phyloP scores from a whole-genome alignment of 2,329 filamentous ascomycete species.

The Dothideomycetes sp. region DNA sequence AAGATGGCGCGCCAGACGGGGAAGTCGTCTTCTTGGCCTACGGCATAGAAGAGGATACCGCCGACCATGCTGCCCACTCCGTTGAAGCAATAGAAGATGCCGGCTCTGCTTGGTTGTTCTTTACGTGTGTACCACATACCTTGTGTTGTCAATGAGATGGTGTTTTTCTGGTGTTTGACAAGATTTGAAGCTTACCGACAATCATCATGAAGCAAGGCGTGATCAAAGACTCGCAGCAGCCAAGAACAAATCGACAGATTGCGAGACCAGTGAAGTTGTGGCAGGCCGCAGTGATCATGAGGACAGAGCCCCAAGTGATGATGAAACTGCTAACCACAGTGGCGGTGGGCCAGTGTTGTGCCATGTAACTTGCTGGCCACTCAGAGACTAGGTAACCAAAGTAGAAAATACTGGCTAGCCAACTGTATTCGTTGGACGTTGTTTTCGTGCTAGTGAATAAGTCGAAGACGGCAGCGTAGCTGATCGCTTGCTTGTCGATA shows the following conservation, averaged over 20 bases:
- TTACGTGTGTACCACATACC: constrained; percentile 56
- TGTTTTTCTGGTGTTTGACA: background rate
- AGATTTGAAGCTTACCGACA: constrained; percentile 26
- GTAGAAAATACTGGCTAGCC: constrained; percentile 47
- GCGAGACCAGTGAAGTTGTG: constrained; percentile 49
- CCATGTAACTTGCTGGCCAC: constrained; percentile 16
- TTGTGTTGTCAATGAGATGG: background rate
- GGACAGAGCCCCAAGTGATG: constrained; percentile 48
- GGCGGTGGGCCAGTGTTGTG: constrained; percentile 23
- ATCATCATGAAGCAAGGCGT: constrained; percentile 59
- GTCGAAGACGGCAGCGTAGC: constrained; percentile 46
- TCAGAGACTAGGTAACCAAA: constrained; percentile 28
- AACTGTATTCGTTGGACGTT: constrained; percentile 37
- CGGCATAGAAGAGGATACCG: constrained; percentile 51
- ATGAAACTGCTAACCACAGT: constrained; percentile 31
- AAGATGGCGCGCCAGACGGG: constrained; percentile 40
- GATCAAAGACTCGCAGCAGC: constrained; percentile 59
- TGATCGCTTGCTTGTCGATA: constrained; percentile 38
- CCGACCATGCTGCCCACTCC: constrained; percentile 61
- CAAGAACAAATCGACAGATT: constrained; percentile 52
- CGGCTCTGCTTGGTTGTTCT: constrained; percentile 29
- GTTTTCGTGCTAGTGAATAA: constrained; percentile 40
- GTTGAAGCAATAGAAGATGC: constrained; percentile 62
- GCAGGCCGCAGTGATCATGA: constrained; percentile 52
- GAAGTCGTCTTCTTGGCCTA: constrained; percentile 23